Conservation (phyloP, 768 basidiomycete genomes). For the Hypsizygus marmoreus region DNA sequence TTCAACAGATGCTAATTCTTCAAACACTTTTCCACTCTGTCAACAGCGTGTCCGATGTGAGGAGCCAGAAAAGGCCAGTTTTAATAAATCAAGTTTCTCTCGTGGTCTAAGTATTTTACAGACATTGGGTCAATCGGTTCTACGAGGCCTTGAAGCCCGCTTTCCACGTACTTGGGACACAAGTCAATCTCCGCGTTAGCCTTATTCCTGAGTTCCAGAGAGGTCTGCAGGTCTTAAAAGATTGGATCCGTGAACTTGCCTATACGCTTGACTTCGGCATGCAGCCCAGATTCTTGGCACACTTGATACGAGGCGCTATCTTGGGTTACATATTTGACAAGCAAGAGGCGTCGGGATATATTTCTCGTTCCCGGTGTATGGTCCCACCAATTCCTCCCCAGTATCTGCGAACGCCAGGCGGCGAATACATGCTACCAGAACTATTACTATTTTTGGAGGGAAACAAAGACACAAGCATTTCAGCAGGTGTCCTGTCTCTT, state of each 20-base stretch:
- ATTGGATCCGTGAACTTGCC: conserved; percentile 47
- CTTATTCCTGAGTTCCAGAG: conserved; percentile 40
- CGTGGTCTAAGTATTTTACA: conserved; percentile 18
- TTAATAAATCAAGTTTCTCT: not conserved
- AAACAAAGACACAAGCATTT: conserved; percentile 24
- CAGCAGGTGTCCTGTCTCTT: conserved; percentile 39
- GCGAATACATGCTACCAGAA: conserved; percentile 21
- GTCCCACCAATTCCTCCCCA: conserved; percentile 5
- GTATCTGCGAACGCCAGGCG: conserved; percentile 18
- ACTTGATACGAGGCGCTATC: conserved; percentile 34
- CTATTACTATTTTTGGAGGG: conserved; percentile 28
- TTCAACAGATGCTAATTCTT: conserved; percentile 53
- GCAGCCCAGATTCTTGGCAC: conserved; percentile 37
- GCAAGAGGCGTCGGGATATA: conserved; percentile 31
- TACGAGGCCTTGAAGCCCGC: conserved; percentile 54
- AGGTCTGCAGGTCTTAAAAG: conserved; percentile 37
- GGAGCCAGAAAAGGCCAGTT: conserved; percentile 22
- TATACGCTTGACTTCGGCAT: conserved; percentile 31
- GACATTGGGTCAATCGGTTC: conserved; percentile 47
- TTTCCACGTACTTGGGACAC: conserved; percentile 46
- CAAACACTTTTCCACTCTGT: conserved; percentile 30
- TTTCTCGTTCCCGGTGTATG: conserved; percentile 34
- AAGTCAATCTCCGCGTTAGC: conserved; percentile 31
- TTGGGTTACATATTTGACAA: conserved; percentile 42
- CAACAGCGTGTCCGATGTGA: conserved; percentile 11